Evolutionary conservation across 148 eudicot genomes (phyloP), one percentile per base, ranked within the genome.

Genomic region (Chenopodium formosanum): DNA sequence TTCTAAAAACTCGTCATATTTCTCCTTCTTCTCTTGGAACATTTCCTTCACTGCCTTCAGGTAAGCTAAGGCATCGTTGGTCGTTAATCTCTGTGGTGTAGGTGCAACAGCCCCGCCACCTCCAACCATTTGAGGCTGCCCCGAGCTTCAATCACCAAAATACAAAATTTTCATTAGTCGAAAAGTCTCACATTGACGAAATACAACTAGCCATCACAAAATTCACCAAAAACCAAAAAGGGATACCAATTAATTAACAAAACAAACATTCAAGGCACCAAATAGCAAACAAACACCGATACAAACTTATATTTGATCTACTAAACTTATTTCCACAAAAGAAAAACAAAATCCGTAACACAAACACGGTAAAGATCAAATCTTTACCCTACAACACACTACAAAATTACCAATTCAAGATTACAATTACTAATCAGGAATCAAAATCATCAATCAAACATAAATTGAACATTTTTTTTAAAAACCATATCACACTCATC

Each of bases 11-110:
- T 90, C 91, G 23, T 92, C 96, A 83, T 97, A 94, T 83, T 94
- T 97, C 62, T 94, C 99, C 82, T 91, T 89, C 79, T 94, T 90
- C 79, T 92, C 94, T 78, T 88, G 90, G 76, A 97, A 94, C 92
- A 91, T 90, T 63, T 96, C 98, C 91, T 96, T 96, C 67, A 94
- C 99, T 83, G 92, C 91, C 83, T 92, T 94, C 65, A 96, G 86
- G 84, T 94, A 96, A 73, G 85, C 87, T 69, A 94, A 84, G 53
- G 99, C 99, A 87, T 96, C 99, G 81, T 91, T 89, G 3, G 97
- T 94, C 9, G 98, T 96, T 34, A 94, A 90, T 83, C 87, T 96
- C 72, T 87, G 98, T 47, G 80, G 53, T 9, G 78, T 72, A 12
- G 81, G 88, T 4, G 87, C 88, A 47, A 76, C 81, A 27, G 87